Evolutionary conservation across 768 basidiomycete species (phyloP).

Genomic region (Tricholomella constricta): DNA sequence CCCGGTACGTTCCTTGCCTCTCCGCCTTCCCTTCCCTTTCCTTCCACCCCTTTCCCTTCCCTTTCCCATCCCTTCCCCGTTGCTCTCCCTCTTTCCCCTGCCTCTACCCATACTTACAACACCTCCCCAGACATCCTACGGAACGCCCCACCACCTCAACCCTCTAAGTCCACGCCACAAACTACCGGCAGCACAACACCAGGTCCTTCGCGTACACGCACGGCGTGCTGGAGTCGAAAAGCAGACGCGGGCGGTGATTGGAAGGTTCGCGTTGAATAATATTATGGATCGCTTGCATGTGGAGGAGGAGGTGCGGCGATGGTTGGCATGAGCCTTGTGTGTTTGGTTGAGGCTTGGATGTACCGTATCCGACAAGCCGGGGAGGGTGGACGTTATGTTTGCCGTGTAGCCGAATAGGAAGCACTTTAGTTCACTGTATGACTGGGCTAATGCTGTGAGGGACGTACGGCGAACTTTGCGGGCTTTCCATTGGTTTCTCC

Average conservation of each 20-base stretch:
- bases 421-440: background rate
- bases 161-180: constrained; percentile 77
- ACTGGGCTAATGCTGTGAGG: background rate
- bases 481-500: background rate
- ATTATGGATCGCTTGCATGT: constrained; percentile 59
- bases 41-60: background rate
- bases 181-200: constrained; percentile 74
- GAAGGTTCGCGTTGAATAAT: constrained; percentile 60
- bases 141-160: constrained; percentile 82
- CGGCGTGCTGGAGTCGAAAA: constrained; percentile 65
- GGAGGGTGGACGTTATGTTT: background rate
- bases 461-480: background rate
- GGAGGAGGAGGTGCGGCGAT: too few species aligned
- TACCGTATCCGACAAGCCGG: too few species aligned
- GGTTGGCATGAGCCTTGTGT: too few species aligned
- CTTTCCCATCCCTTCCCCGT: background rate
- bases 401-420: background rate
- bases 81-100: too few species aligned
- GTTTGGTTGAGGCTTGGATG: too few species aligned
- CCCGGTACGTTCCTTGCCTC: constrained; percentile 71
- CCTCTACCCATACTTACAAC: too few species aligned
- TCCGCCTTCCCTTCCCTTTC: too few species aligned
- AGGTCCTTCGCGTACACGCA: constrained; percentile 88
- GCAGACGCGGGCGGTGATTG: constrained; percentile 71
- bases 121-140: constrained; percentile 73